Evolutionary conservation across 2,329 filamentous ascomycete genomes (phyloP).

Genomic region (Aspergillus unguis): DNA sequence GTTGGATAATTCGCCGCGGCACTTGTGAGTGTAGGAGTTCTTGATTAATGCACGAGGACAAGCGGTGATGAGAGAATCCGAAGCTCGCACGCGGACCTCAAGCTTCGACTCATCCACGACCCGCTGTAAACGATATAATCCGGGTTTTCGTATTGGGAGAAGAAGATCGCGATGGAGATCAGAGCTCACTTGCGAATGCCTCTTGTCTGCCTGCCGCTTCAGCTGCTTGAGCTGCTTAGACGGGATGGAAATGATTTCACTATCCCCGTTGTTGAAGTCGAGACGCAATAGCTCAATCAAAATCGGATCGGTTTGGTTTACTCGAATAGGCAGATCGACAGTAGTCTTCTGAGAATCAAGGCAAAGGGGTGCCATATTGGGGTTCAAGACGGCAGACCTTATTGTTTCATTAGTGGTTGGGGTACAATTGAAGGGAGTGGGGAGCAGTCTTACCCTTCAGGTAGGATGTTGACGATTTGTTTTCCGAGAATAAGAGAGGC

Average conservation of each 20-base stretch:
- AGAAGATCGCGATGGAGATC: slow-evolving; percentile 64
- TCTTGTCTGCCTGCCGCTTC: slow-evolving; percentile 66
- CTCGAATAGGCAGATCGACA: slow-evolving; percentile 74
- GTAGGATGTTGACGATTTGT: slow-evolving; percentile 95
- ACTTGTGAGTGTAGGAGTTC: slow-evolving; percentile 64
- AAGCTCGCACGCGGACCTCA: slow-evolving; percentile 73
- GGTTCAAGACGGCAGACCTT: slow-evolving; percentile 82
- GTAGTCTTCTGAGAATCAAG: slow-evolving; percentile 62
- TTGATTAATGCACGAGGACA: slow-evolving; percentile 79
- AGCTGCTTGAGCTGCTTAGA: slow-evolving; percentile 72
- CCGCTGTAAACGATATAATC: slow-evolving; percentile 78
- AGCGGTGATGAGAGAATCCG: slow-evolving; percentile 77
- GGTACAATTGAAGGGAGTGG: neutral
- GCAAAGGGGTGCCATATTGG: slow-evolving; percentile 76
- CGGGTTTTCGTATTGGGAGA: slow-evolving; percentile 77
- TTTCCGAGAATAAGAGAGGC: slow-evolving; percentile 90
- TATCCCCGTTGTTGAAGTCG: slow-evolving; percentile 74
- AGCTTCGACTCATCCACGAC: slow-evolving; percentile 93
- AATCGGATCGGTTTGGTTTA: slow-evolving; percentile 89
- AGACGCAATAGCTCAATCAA: slow-evolving; percentile 84
- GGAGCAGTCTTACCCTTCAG: slow-evolving; percentile 67
- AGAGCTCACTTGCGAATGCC: slow-evolving; percentile 46
- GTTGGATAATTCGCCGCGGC: slow-evolving; percentile 83
- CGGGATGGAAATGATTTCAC: slow-evolving; percentile 75
- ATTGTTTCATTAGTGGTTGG: slow-evolving; percentile 25